Evolutionary conservation across 257 asterid genomes (phyloP), one percentile per base, ranked within the genome.

Genomic region (Agastache rugosa): DNA sequence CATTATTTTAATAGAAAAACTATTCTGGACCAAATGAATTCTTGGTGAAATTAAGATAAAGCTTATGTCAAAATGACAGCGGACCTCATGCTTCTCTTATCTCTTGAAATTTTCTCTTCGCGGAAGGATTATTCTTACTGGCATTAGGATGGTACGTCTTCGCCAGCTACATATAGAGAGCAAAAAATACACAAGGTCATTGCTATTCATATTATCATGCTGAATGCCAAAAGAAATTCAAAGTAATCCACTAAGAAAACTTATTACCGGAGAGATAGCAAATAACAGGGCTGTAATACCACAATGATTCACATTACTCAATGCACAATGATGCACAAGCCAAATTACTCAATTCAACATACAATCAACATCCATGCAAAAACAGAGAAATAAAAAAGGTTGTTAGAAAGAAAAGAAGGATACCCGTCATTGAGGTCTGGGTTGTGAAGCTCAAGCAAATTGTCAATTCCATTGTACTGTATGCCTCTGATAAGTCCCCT

Each of bases 51-150:
- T 69, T 51, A 76, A 50, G 58, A 50, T 72, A 64, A 63, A 31
- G 69, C 60, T 62, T 61, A 55, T 67, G 80, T 41, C 14, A 68
- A 68, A 59, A 78, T 37, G 69, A 80, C 74, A 23, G 47, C 87
- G 71, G 80, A 93, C 98, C 97, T 93, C 98, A 72, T 90, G 98
- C 98, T 68, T 91, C 97, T 87, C 97, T 88, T 77, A 91, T 91
- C 90, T 91, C 97, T 84, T 88, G 98, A 85, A 93, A 93, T 79
- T 85, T 91, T 77, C 87, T 88, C 89, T 88, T 91, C n/a, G 97
- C 93, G 29, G 93, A 85, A 63, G 97, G 91, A 76, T 83, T 93
- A 72, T 83, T 87, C 89, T 77, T 93, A 81, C 90, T 91, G 54
- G 97, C 93, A 85, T 93, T 97, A 62, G 98, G 98, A 76, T n/a